These are phyloP conservation scores for Nothophoma quercina DNA, from an alignment of 2,329 filamentous ascomycete species.

Conservation along the genomic window DNA sequence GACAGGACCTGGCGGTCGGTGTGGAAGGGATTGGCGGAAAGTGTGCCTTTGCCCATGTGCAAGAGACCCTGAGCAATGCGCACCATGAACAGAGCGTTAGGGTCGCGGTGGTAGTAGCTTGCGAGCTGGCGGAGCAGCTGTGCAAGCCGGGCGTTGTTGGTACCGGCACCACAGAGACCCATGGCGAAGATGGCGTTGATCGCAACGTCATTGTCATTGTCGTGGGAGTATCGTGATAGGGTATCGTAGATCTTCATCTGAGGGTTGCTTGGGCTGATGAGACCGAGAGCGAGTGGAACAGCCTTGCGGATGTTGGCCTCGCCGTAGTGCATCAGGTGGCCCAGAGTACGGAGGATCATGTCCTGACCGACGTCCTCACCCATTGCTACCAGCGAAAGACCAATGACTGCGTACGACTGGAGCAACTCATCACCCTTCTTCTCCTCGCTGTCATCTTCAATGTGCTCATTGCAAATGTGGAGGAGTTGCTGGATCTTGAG, in stretches of 20 bases:
- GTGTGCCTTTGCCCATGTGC: conserved; percentile 98
- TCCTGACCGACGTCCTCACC: conserved; percentile 98
- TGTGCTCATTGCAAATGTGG: conserved; percentile 97
- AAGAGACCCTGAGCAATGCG: conserved; percentile 96
- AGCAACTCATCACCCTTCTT: conserved; percentile 95
- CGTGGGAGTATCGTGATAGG: conserved; percentile 94
- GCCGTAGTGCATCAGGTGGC: conserved; percentile 98
- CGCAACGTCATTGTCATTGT: conserved; percentile 97
- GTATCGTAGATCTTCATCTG: conserved; percentile 99
- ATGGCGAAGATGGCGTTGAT: conserved; percentile 99
- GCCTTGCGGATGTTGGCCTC: conserved; percentile 96
- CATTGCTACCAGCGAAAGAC: conserved; percentile 94
- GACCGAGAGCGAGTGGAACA: conserved; percentile 93
- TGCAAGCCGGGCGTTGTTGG: conserved; percentile 95
- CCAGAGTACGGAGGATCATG: conserved; percentile 97
- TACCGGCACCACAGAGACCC: conserved; percentile 95
- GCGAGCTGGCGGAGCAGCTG: conserved; percentile 93
- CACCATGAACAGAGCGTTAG: conserved; percentile 98
- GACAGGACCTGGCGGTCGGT: conserved; percentile 96
- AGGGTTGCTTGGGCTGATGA: conserved; percentile 96
- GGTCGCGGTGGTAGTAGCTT: conserved; percentile 97
- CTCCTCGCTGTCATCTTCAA: conserved; percentile 86
- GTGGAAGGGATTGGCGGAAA: conserved; percentile 98
- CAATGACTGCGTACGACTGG: conserved; percentile 94
- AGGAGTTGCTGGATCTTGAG: conserved; percentile 96